Evolutionary conservation across 2,329 filamentous ascomycete species (phyloP).

Genomic region (Penicillium sumatraense): DNA sequence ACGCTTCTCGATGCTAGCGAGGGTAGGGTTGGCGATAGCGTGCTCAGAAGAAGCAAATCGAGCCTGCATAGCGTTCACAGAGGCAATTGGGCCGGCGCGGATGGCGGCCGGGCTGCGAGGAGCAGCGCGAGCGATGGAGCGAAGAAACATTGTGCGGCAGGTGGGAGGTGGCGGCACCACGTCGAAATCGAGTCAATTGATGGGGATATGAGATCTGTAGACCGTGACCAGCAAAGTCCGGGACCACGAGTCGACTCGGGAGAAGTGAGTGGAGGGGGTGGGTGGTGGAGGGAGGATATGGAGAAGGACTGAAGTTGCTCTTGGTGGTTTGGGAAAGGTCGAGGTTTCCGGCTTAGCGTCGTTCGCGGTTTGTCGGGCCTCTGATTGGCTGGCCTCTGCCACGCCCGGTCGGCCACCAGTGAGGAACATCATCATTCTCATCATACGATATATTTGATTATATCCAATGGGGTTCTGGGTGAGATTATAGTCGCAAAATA

Average conservation of each 20-base stretch:
- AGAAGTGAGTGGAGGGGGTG: conserved; percentile 36
- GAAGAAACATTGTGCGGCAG: conserved; percentile 51
- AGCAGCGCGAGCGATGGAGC: conserved; percentile 50
- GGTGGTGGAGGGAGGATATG: conserved; percentile 33
- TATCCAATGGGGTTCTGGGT: too few relatives aligned
- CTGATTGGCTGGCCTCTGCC: conserved; percentile 37
- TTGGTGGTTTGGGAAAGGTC: conserved; percentile 45
- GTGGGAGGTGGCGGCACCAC: conserved; percentile 32
- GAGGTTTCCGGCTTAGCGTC: conserved; percentile 42
- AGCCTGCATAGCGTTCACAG: conserved; percentile 53
- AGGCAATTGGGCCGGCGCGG: conserved; percentile 43
- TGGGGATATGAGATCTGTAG: conserved; percentile 23
- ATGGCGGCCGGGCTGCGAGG: conserved; percentile 48
- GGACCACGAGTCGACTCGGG: conserved; percentile 31
- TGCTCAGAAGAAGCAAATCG: conserved; percentile 73
- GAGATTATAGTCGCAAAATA: too few relatives aligned
- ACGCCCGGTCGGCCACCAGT: conserved; percentile 23
- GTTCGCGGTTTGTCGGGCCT: conserved; percentile 35
- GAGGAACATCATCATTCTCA: conserved; percentile 20
- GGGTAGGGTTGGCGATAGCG: conserved; percentile 95
- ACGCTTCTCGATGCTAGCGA: conserved; percentile 98
- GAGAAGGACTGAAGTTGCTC: conserved; percentile 38
- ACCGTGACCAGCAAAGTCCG: conserved; percentile 23
- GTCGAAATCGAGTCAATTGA: conserved; percentile 37
- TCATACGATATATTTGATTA: conserved; percentile 6